These are phyloP conservation scores for Colletotrichum sansevieriae DNA, from an alignment of 2,329 filamentous ascomycete species.

Conservation along the genomic window DNA sequence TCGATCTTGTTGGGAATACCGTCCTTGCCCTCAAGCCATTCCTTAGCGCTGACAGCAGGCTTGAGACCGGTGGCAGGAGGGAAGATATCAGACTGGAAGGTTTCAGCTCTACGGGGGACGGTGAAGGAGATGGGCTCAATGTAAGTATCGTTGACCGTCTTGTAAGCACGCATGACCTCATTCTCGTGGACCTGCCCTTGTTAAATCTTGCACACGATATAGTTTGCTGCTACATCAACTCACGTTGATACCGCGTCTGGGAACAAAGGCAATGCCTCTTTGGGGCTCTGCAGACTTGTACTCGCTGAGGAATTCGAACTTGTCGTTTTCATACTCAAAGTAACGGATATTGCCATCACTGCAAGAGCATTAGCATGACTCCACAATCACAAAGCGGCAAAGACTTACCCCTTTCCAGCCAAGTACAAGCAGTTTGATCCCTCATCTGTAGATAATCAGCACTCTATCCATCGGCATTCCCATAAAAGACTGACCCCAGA, in stretches of 20 bases:
- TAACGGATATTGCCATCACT: constrained; percentile 99
- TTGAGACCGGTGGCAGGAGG: constrained; percentile 86
- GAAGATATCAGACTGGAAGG: constrained; percentile 97
- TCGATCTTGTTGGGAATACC: constrained; percentile 91
- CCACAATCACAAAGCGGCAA: background rate
- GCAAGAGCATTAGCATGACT: constrained; percentile 43
- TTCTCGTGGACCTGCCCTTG: constrained; percentile 84
- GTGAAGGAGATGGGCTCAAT: constrained; percentile 99
- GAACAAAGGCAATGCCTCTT: constrained; percentile 92
- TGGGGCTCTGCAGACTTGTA: constrained; percentile 98
- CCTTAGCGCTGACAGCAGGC: constrained; percentile 81
- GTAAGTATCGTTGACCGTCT: constrained; percentile 94
- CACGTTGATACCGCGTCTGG: constrained; percentile 93
- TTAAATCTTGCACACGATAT: constrained; percentile 42
- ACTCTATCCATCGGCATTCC: background rate
- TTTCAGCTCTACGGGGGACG: constrained; percentile 91
- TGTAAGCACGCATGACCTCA: constrained; percentile 94
- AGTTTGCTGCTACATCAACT: constrained; percentile 46
- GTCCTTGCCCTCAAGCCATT: constrained; percentile 91
- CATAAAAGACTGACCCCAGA: constrained; percentile 77
- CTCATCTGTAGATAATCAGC: constrained; percentile 70
- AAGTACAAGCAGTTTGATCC: constrained; percentile 95
- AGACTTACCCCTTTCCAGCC: constrained; percentile 92
- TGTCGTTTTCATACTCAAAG: constrained; percentile 98
- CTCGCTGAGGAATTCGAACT: constrained; percentile 96